Base-by-base conservation (phyloP, 2,329 filamentous ascomycete genomes). In the Paraphaeosphaeria minitans region DNA sequence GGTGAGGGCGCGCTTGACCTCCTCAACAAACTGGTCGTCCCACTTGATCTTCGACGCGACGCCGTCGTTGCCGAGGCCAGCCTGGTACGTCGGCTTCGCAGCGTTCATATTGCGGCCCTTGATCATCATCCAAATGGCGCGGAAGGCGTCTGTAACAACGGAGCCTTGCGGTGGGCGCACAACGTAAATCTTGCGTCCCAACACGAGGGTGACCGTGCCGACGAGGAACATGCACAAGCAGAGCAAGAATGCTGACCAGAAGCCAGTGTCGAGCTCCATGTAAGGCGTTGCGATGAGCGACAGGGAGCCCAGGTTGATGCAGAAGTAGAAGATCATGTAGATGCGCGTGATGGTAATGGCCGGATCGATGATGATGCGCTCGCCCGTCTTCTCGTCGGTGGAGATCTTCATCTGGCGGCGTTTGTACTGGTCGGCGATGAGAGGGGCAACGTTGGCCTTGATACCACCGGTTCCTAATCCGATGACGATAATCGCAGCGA, bases 401-500 rank as follows among this genome's bases (percentile, higher is more conserved):
- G 73, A 74, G 61, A 82, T 70, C 35, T 74, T 76, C 77, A 80
- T 80, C 52, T 75, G 71, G 22, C 74, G 69, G 55, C 75, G 67
- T 64, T 73, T 75, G 66, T 82, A 82, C 62, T 83, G 81, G 58
- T 83, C 80, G 45, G 80, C 80, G 61, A 82, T 82, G 27, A 83
- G 66, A 2, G 81, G 81, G 16, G 80, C 79, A 49, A 93, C 89
- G 71, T 93, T 93, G 64, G 89, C 86, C 81, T 93, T 94, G 86
- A 93, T 92, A 73, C 91, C 89, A 66, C 90, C 90, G 4, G 89
- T 91, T 56, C 90, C 90, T 43, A 91, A 77, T 52, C 89, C 89
- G 71, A 92, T 85, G 71, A 92, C 83, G 45, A 91, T 78, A 53
- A 90, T 79, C 50, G 86, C 59, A 21, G 65, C 78, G 1, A 88